Evolutionary conservation across 2,329 filamentous ascomycete species (phyloP).

Genomic region (Decorospora gaudefroyi): DNA sequence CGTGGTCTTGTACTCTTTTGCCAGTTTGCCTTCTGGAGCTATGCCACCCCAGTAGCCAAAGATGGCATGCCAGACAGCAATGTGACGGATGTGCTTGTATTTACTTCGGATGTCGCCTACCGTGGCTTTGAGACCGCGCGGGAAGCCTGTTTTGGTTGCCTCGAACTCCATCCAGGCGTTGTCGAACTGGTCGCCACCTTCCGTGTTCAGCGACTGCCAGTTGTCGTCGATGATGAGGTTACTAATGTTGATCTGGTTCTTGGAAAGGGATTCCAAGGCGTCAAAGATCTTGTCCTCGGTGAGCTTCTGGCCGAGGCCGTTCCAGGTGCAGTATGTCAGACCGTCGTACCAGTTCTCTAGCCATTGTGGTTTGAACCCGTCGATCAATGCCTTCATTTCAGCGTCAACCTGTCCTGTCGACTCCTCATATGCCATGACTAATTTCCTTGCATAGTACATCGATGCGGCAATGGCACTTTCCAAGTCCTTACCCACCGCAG

Average conservation of each 20-base stretch:
- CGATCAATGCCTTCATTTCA: slow-evolving; percentile 54
- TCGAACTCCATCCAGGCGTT: slow-evolving; percentile 78
- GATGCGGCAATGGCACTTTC: slow-evolving; percentile 77
- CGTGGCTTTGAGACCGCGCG: slow-evolving; percentile 73
- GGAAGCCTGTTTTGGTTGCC: slow-evolving; percentile 78
- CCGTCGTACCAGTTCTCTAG: slow-evolving; percentile 89
- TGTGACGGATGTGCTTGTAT: slow-evolving; percentile 74
- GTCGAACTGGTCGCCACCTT: slow-evolving; percentile 52
- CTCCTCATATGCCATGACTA: slow-evolving; percentile 57
- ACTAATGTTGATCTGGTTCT: slow-evolving; percentile 73
- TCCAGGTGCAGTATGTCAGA: slow-evolving; percentile 96
- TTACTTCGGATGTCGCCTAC: slow-evolving; percentile 69
- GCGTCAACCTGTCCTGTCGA: slow-evolving; percentile 51
- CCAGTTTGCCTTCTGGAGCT: slow-evolving; percentile 72
- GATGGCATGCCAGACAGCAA: slow-evolving; percentile 94
- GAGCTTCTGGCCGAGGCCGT: slow-evolving; percentile 80
- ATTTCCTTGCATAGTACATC: slow-evolving; percentile 82
- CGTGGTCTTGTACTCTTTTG: slow-evolving; percentile 75
- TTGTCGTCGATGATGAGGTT: slow-evolving; percentile 96
- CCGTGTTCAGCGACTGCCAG: slow-evolving; percentile 62
- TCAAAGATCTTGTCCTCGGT: slow-evolving; percentile 78
- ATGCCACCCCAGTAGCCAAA: slow-evolving; percentile 73
- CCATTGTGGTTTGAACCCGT: slow-evolving; percentile 66
- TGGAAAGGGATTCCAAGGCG: slow-evolving; percentile 72
- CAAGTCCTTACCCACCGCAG: slow-evolving; percentile 72